These are phyloP conservation scores for Trypanosoma melophagium DNA, from an alignment of 208 protist genomes.

Conservation along the genomic window DNA sequence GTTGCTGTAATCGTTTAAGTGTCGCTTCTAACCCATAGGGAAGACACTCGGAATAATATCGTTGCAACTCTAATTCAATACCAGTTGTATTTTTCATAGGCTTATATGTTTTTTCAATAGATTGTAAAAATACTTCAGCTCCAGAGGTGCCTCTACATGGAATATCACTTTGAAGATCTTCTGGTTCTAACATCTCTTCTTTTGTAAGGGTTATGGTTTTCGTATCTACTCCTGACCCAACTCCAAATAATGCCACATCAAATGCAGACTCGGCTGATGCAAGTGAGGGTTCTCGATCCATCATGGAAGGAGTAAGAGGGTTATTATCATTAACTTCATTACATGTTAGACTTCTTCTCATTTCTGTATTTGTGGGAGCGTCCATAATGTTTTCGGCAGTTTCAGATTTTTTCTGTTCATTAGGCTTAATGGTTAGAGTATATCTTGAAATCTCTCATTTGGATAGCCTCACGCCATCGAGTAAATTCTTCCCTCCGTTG, in stretches of 20 bases:
- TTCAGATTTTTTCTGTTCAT: not conserved
- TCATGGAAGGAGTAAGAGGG: not conserved
- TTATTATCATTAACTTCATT: not conserved
- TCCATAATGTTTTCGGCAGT: not conserved
- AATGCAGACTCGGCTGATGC: not conserved
- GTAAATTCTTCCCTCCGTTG: slow-evolving; percentile 5
- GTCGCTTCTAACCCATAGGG: slow-evolving; percentile 21
- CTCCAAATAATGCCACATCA: too few relatives aligned
- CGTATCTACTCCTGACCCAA: not conserved
- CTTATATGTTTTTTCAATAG: slow-evolving; percentile 15
- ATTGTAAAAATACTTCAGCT: slow-evolving; percentile 13
- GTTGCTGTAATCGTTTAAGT: slow-evolving; percentile 19
- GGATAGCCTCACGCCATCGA: slow-evolving; percentile 22
- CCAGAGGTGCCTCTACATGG: not conserved
- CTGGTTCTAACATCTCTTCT: slow-evolving; percentile 15
- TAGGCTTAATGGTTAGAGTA: not conserved
- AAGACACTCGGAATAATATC: slow-evolving; percentile 16
- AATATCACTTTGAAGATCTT: slow-evolving; percentile 20
- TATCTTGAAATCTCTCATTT: not conserved
- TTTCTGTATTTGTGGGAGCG: not conserved
- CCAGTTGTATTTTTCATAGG: slow-evolving; percentile 16
- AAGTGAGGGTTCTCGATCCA: not conserved
- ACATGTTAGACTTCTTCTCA: not conserved
- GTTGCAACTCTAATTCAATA: slow-evolving; percentile 11
- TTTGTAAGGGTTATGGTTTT: not conserved